Percentiles rank a stretch among this genome's conserved stretches.
Conservation (phyloP, 257 asterid genomes). For the Primulina eburnea region DNA sequence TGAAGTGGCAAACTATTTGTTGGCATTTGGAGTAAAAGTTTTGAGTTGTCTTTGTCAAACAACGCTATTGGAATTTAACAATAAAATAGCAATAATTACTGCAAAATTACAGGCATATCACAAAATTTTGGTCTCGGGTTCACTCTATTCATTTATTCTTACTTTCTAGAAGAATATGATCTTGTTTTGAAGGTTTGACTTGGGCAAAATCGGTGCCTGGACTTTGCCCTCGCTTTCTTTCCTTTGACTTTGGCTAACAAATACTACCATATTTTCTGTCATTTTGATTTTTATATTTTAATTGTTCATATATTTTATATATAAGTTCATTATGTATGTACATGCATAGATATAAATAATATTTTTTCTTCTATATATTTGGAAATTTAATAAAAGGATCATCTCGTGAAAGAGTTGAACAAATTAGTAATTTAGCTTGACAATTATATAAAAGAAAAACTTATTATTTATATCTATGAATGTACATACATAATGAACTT, state of each 20-base stretch:
- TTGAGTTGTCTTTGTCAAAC: not conserved
- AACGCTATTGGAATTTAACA: not conserved
- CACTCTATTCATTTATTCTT: conserved; percentile 12
- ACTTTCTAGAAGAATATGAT: not conserved
- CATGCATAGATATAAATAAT: no score
- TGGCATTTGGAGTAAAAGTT: not conserved
- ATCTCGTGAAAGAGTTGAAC: no score
- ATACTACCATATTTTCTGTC: not conserved
- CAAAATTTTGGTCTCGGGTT: conserved; percentile 25
- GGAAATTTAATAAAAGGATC: no score
- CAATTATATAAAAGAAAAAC: no score
- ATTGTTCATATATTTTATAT: no score
- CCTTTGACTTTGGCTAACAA: conserved; percentile 10
- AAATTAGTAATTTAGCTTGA: no score
- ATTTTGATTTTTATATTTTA: not conserved
- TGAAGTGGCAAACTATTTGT: conserved; percentile 10
- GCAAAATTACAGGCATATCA: conserved; percentile 12
- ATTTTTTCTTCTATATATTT: no score
- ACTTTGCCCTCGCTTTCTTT: conserved; percentile 29
- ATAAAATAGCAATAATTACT: conserved; percentile 31
- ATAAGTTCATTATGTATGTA: not conserved
- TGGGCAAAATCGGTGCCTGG: conserved; percentile 32
- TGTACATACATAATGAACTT: not conserved
- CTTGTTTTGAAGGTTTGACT: conserved; percentile 30
- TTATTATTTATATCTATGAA: no score